Evolutionary conservation across 2,329 filamentous ascomycete genomes (phyloP), one percentile per base, ranked within the genome.

Genomic region (Botrytis tulipae): DNA sequence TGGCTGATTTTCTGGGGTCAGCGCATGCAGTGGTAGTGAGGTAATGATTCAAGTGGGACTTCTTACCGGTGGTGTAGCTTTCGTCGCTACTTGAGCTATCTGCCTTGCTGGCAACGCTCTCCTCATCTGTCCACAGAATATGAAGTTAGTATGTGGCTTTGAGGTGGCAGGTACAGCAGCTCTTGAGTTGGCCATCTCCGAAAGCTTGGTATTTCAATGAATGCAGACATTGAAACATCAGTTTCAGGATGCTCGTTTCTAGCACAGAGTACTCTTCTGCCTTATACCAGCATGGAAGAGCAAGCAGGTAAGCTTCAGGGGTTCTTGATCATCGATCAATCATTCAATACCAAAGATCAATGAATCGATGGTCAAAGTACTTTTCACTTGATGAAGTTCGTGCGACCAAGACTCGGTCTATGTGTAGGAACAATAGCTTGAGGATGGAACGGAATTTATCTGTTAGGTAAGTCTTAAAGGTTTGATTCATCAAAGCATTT

Each of bases 271-370:
- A 6, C 51, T 18, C n/a, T 32, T 18, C 18, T 57, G 14, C 1
- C 0, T 1, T 0, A 1, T 10, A 40, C 1, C 2, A 40, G 35
- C 6, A n/a, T 16, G 6, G 12, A 8, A n/a, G 22, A 40, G 59
- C 32, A 22, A 8, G 25, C 14, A 14, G 14, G 25, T 62, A n/a
- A 2, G 8, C 6, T 18, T 62, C 35, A 40, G 25, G 40, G 22
- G 32, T 16, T n/a, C 2, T 57, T 57, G n/a, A 3, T 29, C n/a
- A 18, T 29, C 14, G n/a, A 18, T 29, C 5, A 29, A 54, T 18
- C 4, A 6, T 54, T 54, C 46, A 25, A 48, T 48, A 9, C 4
- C 46, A 6, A 25, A 22, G 9, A 48, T 25, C 4, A 25, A 25
- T 25, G 22, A 48, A 25, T 48, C 25, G 48, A 51, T 51, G 48